Percentiles rank a stretch among this genome's conserved stretches.
These are phyloP conservation scores for Colletotrichum euphorbiae DNA, from an alignment of 2,329 filamentous ascomycete genomes.

Conservation along the genomic window DNA sequence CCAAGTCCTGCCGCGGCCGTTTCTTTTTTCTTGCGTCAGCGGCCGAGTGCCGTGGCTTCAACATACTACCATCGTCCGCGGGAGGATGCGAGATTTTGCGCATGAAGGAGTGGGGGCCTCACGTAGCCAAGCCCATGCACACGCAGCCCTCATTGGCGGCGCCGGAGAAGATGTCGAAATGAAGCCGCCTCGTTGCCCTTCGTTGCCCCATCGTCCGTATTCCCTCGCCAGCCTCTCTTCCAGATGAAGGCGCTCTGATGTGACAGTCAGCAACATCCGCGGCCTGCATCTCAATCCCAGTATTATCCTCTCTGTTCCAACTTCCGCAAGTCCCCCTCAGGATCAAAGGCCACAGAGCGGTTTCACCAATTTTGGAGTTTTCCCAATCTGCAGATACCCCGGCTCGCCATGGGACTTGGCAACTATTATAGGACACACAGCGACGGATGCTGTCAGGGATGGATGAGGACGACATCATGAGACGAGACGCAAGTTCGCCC, in stretches of 20 bases:
- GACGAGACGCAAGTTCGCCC: slow-evolving; percentile 10
- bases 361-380: neutral
- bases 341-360: too few species aligned
- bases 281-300: too few species aligned
- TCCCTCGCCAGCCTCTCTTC: too few species aligned
- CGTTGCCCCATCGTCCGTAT: too few species aligned
- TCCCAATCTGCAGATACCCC: neutral
- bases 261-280: too few species aligned
- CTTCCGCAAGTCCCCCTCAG: too few species aligned
- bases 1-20: too few species aligned
- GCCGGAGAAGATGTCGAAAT: neutral
- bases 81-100: neutral
- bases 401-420: neutral
- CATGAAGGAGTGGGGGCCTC: neutral
- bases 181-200: neutral
- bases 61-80: neutral
- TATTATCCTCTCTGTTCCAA: too few species aligned
- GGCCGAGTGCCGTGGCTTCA: neutral
- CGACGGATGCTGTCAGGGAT: neutral
- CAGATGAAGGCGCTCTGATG: too few species aligned
- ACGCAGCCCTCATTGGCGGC: slow-evolving; percentile 1
- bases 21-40: neutral
- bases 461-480: neutral
- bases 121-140: neutral
- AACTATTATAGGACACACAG: neutral